A percentile compares a stretch with the other conserved stretches of the same genome.
These are phyloP conservation scores for Termitomyces sp. DNA, from an alignment of 768 basidiomycete species.

Conservation along the genomic window DNA sequence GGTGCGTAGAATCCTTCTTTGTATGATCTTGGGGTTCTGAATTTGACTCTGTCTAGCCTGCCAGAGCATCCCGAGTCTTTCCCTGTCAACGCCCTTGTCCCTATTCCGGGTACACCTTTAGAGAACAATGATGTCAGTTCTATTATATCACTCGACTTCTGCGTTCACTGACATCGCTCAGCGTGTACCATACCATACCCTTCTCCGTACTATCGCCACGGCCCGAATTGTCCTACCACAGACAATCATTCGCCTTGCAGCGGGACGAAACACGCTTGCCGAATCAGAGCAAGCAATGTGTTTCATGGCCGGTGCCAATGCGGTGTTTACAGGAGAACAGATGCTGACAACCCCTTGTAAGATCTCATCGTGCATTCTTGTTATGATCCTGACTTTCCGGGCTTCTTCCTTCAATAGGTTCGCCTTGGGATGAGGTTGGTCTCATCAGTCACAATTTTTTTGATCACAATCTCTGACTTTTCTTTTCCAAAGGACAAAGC, in stretches of 20 bases:
- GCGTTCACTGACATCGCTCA: slow-evolving; percentile 23
- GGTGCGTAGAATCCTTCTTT: slow-evolving; percentile 43
- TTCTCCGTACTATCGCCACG: slow-evolving; percentile 92
- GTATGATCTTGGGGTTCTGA: slow-evolving; percentile 9
- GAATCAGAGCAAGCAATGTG: slow-evolving; percentile 97
- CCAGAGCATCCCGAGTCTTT: slow-evolving; percentile 98
- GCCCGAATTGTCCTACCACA: slow-evolving; percentile 87
- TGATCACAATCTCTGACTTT: slow-evolving; percentile 5
- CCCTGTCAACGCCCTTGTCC: slow-evolving; percentile 96
- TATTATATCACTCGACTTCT: neutral
- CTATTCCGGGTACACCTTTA: slow-evolving; percentile 91
- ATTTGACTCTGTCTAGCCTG: slow-evolving; percentile 47
- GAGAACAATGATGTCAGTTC: slow-evolving; percentile 77
- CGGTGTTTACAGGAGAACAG: slow-evolving; percentile 95
- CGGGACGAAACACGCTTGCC: slow-evolving; percentile 81
- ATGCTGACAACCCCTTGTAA: slow-evolving; percentile 97
- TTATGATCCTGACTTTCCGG: slow-evolving; percentile 9
- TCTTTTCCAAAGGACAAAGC: slow-evolving; percentile 64
- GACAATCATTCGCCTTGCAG: slow-evolving; percentile 93
- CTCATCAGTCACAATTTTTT: neutral
- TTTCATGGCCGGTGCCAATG: slow-evolving; percentile 98
- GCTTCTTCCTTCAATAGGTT: slow-evolving; percentile 40
- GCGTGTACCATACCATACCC: slow-evolving; percentile 77
- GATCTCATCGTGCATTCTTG: slow-evolving; percentile 23
- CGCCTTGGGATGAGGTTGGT: slow-evolving; percentile 88